Percentiles rank a stretch among this genome's conserved stretches.
Evolutionary conservation across 805 yeast genomes (phyloP).

Genomic region (Lipomyces yamadae): DNA sequence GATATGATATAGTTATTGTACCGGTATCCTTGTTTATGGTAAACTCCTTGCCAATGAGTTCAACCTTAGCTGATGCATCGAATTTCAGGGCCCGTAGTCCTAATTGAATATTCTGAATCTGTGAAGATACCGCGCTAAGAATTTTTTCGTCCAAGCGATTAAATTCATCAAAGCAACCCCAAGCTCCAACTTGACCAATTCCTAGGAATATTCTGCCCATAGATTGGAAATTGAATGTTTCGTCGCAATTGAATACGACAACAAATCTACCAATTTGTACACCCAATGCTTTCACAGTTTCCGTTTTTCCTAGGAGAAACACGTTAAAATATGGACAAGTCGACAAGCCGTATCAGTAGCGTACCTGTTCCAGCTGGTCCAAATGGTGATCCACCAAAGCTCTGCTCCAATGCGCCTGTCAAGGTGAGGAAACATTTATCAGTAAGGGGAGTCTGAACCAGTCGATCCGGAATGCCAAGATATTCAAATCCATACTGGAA

Average conservation of each 20-base stretch:
- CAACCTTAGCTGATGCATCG: constrained; percentile 22
- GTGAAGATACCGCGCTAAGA: constrained; percentile 83
- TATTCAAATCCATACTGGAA: constrained; percentile 81
- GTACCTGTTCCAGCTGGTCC: constrained; percentile 97
- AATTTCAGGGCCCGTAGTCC: constrained; percentile 48
- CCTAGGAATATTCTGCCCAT: constrained; percentile 80
- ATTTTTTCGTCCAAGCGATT: constrained; percentile 74
- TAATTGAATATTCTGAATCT: constrained; percentile 70
- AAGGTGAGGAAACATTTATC: constrained; percentile 67
- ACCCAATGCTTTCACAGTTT: constrained; percentile 83
- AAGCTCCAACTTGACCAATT: constrained; percentile 79
- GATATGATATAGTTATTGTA: not conserved
- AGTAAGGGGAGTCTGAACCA: constrained; percentile 78
- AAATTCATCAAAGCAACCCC: constrained; percentile 97
- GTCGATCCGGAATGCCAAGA: constrained; percentile 70
- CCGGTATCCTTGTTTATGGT: constrained; percentile 40
- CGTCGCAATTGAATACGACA: constrained; percentile 89
- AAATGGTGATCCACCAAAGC: constrained; percentile 84
- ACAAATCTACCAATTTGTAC: constrained; percentile 79
- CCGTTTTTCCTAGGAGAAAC: constrained; percentile 62
- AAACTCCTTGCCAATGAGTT: constrained; percentile 40
- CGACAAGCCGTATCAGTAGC: not conserved
- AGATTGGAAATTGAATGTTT: constrained; percentile 77
- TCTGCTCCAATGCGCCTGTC: constrained; percentile 73
- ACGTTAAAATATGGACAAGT: not conserved